Evolutionary conservation across 2,329 filamentous ascomycete species (phyloP).

Genomic region (Fusarium praegraminearum): DNA sequence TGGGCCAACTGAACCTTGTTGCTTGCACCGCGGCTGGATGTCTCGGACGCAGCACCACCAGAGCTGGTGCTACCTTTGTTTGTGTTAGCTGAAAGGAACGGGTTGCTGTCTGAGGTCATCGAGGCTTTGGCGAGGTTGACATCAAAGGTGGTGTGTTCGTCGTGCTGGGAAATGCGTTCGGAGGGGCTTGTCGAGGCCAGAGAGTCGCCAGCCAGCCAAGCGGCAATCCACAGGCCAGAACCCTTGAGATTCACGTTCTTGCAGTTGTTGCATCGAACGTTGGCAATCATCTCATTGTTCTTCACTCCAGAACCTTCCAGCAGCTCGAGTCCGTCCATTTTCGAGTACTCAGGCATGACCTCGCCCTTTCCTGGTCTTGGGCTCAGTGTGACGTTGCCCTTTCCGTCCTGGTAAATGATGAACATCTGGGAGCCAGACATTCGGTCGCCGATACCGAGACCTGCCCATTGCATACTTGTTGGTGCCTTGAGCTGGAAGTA

Average conservation of each 20-base stretch:
- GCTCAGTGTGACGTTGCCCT: constrained; percentile 71
- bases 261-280: constrained; percentile 68
- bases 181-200: constrained; percentile 58
- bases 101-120: constrained; percentile 63
- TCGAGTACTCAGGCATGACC: constrained; percentile 60
- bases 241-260: constrained; percentile 59
- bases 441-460: constrained; percentile 65
- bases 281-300: constrained; percentile 67
- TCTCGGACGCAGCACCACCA: constrained; percentile 28
- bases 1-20: constrained; percentile 58
- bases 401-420: constrained; percentile 69
- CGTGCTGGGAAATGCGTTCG: constrained; percentile 60
- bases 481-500: constrained; percentile 72
- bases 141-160: constrained; percentile 57
- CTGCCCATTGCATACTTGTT: constrained; percentile 66
- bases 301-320: constrained; percentile 69
- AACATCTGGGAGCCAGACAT: constrained; percentile 73
- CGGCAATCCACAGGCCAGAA: constrained; percentile 63
- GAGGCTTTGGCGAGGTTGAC: constrained; percentile 63
- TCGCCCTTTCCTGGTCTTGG: constrained; percentile 64
- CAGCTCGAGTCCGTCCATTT: constrained; percentile 61
- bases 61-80: constrained; percentile 10
- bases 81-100: constrained; percentile 56
- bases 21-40: constrained; percentile 26
- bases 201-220: constrained; percentile 62